Base-by-base conservation (phyloP, 1,284 basidiomycete genomes). In the Anthracocystis walkeri region DNA sequence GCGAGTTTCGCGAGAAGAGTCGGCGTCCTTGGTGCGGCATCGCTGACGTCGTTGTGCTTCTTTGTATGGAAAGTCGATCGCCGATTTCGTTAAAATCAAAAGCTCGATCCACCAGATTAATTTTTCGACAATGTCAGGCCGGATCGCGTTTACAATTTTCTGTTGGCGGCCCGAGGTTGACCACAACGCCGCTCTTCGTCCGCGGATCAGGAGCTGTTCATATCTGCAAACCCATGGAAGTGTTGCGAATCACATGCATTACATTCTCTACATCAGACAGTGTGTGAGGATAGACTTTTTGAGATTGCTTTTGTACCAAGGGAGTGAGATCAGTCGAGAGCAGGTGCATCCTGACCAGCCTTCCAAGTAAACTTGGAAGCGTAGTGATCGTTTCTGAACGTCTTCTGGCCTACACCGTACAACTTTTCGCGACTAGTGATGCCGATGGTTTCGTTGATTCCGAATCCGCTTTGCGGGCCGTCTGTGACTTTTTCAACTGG, bases 391-490 rank as follows among this genome's bases (percentile, higher is more conserved):
- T 66, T 70, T 4, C 76, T 63, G 4, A 84, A 69, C 18, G 50
- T 62, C 38, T 68, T 70, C 56, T 83, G 75, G 2, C 82, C 82
- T 0, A 79, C 51, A 10, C 80, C 82, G 56, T 84, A 81, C 25
- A 84, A 54, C 53, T 78, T 78, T 66, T 84, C 83, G 4, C 83
- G 60, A 2, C 69, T 61, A 2, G 83, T 82, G 20, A 83, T 56
- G 3, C 79, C 79, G 0, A 77, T 40, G 20, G 59, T 59, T 49
- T 79, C 76, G 18, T 67, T 66, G 27, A 67, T 48, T 0, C 80
- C 80, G 38, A 77, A 82, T 12, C 78, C 76, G 1, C 23, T 11
- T 18, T 53, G 29, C 0, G 72, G 61, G 2, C 63, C 69, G 6
- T 65, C 61, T 14, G 55, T 61, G 38, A 63, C 51, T 4, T 41